These are phyloP conservation scores for Triticum aestivum DNA, from an alignment of 176 grass and related monocot species.

Conservation along the genomic window IWGSC_CS_RefSeq_v2.1 NC_057798.1:199879223-199879722, in stretches of 20 bases:
- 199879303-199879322: conserved; percentile 93
- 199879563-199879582: conserved; percentile 58
- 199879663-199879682: not conserved
- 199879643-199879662: conserved; percentile 9
- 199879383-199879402: conserved; percentile 77
- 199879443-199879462: conserved; percentile 15
- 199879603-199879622: conserved; percentile 4
- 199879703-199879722: not conserved
- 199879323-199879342: conserved; percentile 99
- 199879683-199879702: conserved; percentile 3
- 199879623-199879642: not conserved
- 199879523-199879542: conserved; percentile 94
- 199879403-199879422: conserved; percentile 51
- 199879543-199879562: conserved; percentile 91
- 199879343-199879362: conserved; percentile 81
- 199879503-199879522: conserved; percentile 99
- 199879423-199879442: not conserved
- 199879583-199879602: conserved; percentile 8
- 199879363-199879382: conserved; percentile 84
- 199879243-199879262: conserved; percentile 25
- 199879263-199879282: conserved; percentile 82
- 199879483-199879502: conserved; percentile 87
- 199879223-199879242: conserved; percentile 9
- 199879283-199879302: conserved; percentile 98
- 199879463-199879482: conserved; percentile 33